Percentiles rank a stretch among this genome's conserved stretches.
phyloP scores from a whole-genome alignment of 371 early-diverging fungal genomes.

The Mucor lusitanicus region DNA sequence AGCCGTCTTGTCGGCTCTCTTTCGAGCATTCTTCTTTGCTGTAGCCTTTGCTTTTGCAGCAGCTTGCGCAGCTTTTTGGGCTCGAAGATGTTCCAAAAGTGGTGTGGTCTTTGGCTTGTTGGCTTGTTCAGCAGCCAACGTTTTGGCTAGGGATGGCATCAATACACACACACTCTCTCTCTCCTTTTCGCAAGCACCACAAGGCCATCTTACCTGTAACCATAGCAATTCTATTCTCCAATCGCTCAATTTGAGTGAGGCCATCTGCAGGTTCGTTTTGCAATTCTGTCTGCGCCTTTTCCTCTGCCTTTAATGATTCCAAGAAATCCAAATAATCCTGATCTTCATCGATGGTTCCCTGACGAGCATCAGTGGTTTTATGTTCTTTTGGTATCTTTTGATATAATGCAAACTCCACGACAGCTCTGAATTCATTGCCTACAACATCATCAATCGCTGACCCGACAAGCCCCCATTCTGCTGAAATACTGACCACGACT shows the following conservation, averaged over 20 bases:
- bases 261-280: conserved; percentile 39
- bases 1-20: conserved; percentile 33
- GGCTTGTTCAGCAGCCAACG: conserved; percentile 48
- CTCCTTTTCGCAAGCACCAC: not conserved
- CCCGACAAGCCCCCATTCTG: not conserved
- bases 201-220: conserved; percentile 39
- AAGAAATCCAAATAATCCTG: conserved; percentile 77
- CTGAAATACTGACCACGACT: conserved; percentile 52
- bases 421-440: conserved; percentile 73
- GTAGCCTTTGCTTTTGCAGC: conserved; percentile 54
- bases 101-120: conserved; percentile 69
- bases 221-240: conserved; percentile 52
- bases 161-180: not conserved
- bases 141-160: conserved; percentile 30
- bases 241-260: conserved; percentile 47
- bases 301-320: conserved; percentile 62
- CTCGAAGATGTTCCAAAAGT: conserved; percentile 75
- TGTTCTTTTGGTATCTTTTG: conserved; percentile 73
- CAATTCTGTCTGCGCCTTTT: conserved; percentile 35
- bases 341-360: conserved; percentile 81
- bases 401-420: conserved; percentile 83
- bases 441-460: not conserved
- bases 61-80: conserved; percentile 69
- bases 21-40: conserved; percentile 42
- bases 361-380: conserved; percentile 66